A percentile compares a stretch with the other conserved stretches of the same genome.
Conservation (phyloP, 352 stramenopile genomes). For the Globisporangium acanthophoron region DNA sequence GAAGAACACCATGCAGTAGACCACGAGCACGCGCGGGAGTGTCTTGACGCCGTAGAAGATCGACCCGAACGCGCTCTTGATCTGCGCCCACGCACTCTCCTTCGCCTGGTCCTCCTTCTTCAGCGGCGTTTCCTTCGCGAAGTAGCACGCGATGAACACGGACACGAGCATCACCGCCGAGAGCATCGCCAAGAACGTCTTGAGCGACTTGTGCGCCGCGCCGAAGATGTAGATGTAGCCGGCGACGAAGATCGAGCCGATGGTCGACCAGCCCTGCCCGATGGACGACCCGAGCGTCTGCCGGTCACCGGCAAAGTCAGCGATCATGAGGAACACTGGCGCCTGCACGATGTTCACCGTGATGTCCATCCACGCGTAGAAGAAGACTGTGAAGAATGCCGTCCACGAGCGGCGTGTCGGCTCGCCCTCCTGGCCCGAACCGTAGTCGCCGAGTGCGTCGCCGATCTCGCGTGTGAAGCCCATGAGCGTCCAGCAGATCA, state of each 20-base stretch:
- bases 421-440: no score
- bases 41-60: no score
- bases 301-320: conserved; percentile 13
- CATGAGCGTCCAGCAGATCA: conserved; percentile 23
- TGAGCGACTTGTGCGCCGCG: conserved; percentile 16
- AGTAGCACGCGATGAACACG: conserved; percentile 13
- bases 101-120: neutral
- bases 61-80: no score
- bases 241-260: conserved; percentile 22
- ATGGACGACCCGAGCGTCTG: conserved; percentile 23
- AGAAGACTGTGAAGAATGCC: no score
- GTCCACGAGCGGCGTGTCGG: no score
- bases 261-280: conserved; percentile 20
- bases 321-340: no score
- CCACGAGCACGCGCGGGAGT: no score
- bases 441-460: conserved; percentile 1
- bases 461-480: conserved; percentile 18
- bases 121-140: conserved; percentile 13
- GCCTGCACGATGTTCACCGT: no score
- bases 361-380: no score
- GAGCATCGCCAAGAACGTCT: conserved; percentile 27
- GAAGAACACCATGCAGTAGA: no score
- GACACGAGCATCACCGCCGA: conserved; percentile 14
- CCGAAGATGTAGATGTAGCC: conserved; percentile 28
- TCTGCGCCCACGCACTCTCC: no score